phyloP scores from a whole-genome alignment of 305 asterid genomes.

The Fraxinus dipetala region DNA sequence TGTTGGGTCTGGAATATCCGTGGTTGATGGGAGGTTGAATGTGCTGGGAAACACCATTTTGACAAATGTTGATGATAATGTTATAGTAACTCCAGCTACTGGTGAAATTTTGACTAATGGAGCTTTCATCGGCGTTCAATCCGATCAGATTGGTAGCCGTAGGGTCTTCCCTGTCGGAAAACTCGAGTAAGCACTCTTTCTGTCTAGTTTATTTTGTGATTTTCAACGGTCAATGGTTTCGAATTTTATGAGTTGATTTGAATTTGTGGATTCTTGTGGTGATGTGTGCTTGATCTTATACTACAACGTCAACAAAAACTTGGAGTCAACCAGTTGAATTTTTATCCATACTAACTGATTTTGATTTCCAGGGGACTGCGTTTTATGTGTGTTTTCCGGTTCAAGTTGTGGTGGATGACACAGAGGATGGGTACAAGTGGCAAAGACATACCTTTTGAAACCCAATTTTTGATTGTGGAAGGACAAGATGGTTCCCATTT shows the following conservation, averaged over 20 bases:
- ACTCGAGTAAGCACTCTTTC: conserved; percentile 43
- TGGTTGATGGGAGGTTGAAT: conserved; percentile 59
- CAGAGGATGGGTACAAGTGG: conserved; percentile 83
- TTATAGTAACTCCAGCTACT: conserved; percentile 62
- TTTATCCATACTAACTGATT: not conserved
- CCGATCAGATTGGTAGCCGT: conserved; percentile 65
- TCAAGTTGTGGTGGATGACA: conserved; percentile 98
- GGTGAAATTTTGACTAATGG: conserved; percentile 59
- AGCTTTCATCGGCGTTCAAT: conserved; percentile 74
- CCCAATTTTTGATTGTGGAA: conserved; percentile 82
- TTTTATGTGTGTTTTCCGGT: conserved; percentile 86
- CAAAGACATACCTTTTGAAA: conserved; percentile 76
- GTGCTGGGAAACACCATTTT: conserved; percentile 65
- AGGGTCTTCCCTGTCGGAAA: conserved; percentile 75
- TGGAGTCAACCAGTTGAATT: not conserved
- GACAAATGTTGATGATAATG: conserved; percentile 54
- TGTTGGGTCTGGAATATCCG: conserved; percentile 65
- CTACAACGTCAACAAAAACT: not conserved
- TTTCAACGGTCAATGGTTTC: not conserved
- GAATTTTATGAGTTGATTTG: conserved; percentile 4
- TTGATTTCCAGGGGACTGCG: conserved; percentile 61
- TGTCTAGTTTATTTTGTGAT: not conserved
- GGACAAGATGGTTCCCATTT: conserved; percentile 53
- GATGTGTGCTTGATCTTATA: conserved; percentile 4
- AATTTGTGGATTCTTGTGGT: not conserved